Evolutionary conservation across 2,329 filamentous ascomycete species (phyloP), one percentile per base, ranked within the genome.

Genomic region (Fusarium concolor): DNA sequence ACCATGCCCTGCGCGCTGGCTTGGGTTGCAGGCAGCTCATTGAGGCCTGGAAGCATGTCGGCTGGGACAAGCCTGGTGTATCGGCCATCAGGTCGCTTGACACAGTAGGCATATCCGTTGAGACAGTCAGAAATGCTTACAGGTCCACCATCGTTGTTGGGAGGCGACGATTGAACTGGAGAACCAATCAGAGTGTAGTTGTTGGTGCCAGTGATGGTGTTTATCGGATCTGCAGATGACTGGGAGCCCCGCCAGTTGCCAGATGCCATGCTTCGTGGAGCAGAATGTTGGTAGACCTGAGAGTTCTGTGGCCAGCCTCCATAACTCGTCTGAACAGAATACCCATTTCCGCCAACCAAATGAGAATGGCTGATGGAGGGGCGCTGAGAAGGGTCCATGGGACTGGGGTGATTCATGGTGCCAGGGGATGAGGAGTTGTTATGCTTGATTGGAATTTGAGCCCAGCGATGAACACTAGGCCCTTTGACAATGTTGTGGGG

Each of bases 1-100:
- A 85, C 74, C 81, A 87, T 82, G 14, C 83, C 82, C 9, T 70
- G 67, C 22, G 75, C 74, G 35, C 74, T 76, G 11, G 71, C 57
- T 73, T 86, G 80, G 2, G 77, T 55, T 2, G 79, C 70, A 3
- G 83, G 82, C 6, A 89, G 77, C 43, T 82, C 81, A 8, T 76
- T 68, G 33, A 84, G 71, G 5, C 22, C n/a, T 11, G 67, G 67
- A 22, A 69, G 62, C 67, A 70, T 69, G 38, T 69, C 67, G 28
- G 67, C 67, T 4, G 67, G 67, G 28, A 69, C 20, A 12, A 69
- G 67, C 28, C 67, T 70, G 22, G 67, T 70, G 37, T 69, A 69
- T 31, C 43, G 53, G 12, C 67, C 67, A 17, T 56, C 54, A 7
- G 57, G 39, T n/a, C 67, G 50, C 54, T 69, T 66, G 22, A 69